These are phyloP conservation scores for Mallotus japonicus DNA, from an alignment of 441 rosid species.

Conservation along the genomic window DNA sequence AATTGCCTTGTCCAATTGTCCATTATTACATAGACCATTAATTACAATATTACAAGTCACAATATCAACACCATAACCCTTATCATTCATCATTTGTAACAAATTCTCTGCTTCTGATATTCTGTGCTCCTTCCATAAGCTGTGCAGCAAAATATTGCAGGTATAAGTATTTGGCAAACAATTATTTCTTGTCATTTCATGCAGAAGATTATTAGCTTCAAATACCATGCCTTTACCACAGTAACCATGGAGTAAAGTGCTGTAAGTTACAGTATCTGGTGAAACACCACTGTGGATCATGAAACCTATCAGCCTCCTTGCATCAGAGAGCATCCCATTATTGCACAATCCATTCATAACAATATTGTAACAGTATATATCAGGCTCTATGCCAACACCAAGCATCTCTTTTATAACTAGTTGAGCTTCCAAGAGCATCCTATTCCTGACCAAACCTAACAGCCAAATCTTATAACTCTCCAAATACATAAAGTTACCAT, in stretches of 20 bases:
- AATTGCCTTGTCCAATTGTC: slow-evolving; percentile 81
- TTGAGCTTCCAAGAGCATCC: slow-evolving; percentile 68
- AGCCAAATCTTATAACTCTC: slow-evolving; percentile 85
- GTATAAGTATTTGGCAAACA: slow-evolving; percentile 72
- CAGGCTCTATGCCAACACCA: slow-evolving; percentile 53
- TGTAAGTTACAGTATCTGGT: slow-evolving; percentile 74
- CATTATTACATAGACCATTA: slow-evolving; percentile 75
- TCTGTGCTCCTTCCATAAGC: slow-evolving; percentile 73
- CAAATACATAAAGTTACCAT: slow-evolving; percentile 42
- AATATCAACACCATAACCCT: slow-evolving; percentile 66
- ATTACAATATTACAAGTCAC: slow-evolving; percentile 90
- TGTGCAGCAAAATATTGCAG: slow-evolving; percentile 82
- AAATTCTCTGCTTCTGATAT: slow-evolving; percentile 86
- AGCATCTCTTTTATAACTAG: slow-evolving; percentile 64
- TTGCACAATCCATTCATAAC: slow-evolving; percentile 83
- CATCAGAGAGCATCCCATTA: slow-evolving; percentile 74
- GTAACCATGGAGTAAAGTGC: slow-evolving; percentile 74
- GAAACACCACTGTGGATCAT: slow-evolving; percentile 60
- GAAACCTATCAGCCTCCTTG: slow-evolving; percentile 50
- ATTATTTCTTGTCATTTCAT: slow-evolving; percentile 64
- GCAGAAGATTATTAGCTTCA: slow-evolving; percentile 61
- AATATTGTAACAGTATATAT: slow-evolving; percentile 67
- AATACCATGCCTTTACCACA: slow-evolving; percentile 59
- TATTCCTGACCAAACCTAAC: slow-evolving; percentile 66
- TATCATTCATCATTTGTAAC: slow-evolving; percentile 79